A percentile compares a stretch with the other conserved stretches of the same genome.
phyloP scores from a whole-genome alignment of 2,329 filamentous ascomycete genomes.

The Proliferodiscus dingleyae region DNA sequence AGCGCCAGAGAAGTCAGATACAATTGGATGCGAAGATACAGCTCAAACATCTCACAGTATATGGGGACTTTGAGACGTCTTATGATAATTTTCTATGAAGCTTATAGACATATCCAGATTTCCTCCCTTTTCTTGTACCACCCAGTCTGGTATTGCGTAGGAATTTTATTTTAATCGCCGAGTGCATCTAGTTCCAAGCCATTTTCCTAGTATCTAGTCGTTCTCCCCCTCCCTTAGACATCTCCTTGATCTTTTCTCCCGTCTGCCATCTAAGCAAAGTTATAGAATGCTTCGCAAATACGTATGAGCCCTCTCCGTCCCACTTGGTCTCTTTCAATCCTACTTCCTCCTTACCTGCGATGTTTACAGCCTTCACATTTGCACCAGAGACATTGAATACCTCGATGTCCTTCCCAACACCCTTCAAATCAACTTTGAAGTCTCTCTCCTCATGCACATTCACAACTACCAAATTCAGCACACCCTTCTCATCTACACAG shows the following conservation, averaged over 20 bases:
- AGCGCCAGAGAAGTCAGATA: too few species aligned
- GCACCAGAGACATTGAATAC: conserved; percentile 60
- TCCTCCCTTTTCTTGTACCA: too few species aligned
- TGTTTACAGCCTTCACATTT: conserved; percentile 56
- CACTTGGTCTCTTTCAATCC: conserved; percentile 55
- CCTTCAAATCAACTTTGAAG: conserved; percentile 56
- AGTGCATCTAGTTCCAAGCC: conserved; percentile 21
- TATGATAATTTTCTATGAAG: too few species aligned
- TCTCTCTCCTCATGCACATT: conserved; percentile 62
- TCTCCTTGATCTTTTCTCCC: conserved; percentile 25
- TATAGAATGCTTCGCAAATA: conserved; percentile 65
- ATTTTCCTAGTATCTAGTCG: conserved; percentile 27
- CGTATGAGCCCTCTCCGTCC: conserved; percentile 57
- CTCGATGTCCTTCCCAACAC: conserved; percentile 48
- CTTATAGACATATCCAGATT: too few species aligned
- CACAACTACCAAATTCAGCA: conserved; percentile 63
- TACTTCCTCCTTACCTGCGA: conserved; percentile 57
- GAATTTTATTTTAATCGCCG: background rate
- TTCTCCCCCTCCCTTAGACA: conserved; percentile 18
- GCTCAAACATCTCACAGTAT: too few species aligned
- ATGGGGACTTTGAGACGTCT: too few species aligned
- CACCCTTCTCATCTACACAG: conserved; percentile 51
- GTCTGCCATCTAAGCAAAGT: conserved; percentile 55
- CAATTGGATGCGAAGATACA: too few species aligned
- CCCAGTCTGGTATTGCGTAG: too few species aligned